These are phyloP conservation scores for Funneliformis geosporum DNA, from an alignment of 192 early-diverging fungal genomes.

Conservation along the genomic window DNA sequence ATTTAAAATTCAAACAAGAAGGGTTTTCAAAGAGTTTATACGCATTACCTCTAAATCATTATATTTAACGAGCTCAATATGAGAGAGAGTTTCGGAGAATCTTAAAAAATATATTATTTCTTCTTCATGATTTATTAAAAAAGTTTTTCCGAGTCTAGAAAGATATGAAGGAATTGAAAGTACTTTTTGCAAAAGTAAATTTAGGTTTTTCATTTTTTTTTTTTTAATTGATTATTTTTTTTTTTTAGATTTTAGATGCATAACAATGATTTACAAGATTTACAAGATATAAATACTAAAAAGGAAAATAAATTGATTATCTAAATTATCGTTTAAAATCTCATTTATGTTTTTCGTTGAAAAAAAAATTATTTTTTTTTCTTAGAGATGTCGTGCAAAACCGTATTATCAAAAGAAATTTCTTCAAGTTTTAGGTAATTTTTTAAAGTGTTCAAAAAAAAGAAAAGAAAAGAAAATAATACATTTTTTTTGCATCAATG, in stretches of 20 bases:
- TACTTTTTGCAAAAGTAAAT: constrained; percentile 16
- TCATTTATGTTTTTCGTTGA: not conserved
- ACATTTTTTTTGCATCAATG: no score
- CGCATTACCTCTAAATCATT: not conserved
- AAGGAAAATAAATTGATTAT: no score
- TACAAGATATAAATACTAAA: no score
- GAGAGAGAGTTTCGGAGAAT: not conserved
- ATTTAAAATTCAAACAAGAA: not conserved
- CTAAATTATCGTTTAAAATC: no score
- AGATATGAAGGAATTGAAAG: not conserved
- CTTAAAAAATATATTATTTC: not conserved
- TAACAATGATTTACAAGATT: no score
- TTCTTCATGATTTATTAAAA: constrained; percentile 3
- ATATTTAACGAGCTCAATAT: constrained; percentile 1
- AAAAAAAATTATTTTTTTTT: no score
- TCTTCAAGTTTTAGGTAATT: constrained; percentile 2
- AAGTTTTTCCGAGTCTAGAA: not conserved
- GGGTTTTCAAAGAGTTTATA: not conserved
- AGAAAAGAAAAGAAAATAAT: no score
- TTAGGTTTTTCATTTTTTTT: constrained; percentile 9
- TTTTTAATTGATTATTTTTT: not conserved
- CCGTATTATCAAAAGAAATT: constrained; percentile 14
- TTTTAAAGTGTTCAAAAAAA: not conserved
- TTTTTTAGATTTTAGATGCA: no score
- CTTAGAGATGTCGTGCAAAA: constrained; percentile 7